A percentile compares a stretch with the other conserved stretches of the same genome.
phyloP scores from a whole-genome alignment of 2,329 filamentous ascomycete species.

The Chlorencoelia australis region DNA sequence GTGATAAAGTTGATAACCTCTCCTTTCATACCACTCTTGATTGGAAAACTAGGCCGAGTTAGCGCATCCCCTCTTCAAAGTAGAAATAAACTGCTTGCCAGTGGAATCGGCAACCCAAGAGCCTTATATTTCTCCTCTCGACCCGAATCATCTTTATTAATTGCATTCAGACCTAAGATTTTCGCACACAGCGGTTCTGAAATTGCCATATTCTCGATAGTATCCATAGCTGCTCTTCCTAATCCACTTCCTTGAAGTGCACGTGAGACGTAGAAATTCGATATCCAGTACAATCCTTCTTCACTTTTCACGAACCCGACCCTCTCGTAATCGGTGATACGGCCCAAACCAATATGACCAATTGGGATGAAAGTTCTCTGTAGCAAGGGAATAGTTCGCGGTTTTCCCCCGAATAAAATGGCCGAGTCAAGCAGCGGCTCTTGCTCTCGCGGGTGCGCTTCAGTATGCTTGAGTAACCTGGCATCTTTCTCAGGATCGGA shows the following conservation, averaged over 20 bases:
- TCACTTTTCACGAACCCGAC: constrained; percentile 3
- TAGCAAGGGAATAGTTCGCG: constrained; percentile 9
- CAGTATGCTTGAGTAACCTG: constrained; percentile 14
- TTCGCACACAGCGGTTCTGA: constrained; percentile 17
- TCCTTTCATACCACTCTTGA: constrained; percentile 22
- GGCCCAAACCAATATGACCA: constrained; percentile 21
- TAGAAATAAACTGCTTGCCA: constrained; percentile 3
- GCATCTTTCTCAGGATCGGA: constrained; percentile 10
- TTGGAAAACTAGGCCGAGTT: constrained; percentile 14
- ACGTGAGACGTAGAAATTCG: constrained; percentile 18
- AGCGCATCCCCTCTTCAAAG: not conserved
- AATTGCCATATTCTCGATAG: constrained; percentile 14
- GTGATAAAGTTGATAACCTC: constrained; percentile 17
- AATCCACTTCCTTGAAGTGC: constrained; percentile 18
- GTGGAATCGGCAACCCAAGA: constrained; percentile 7
- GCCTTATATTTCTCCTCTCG: constrained; percentile 12
- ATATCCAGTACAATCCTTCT: constrained; percentile 18
- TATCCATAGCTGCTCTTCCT: constrained; percentile 18
- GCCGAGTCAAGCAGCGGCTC: constrained; percentile 15
- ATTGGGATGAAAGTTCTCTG: constrained; percentile 15
- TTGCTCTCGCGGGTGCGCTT: constrained; percentile 13
- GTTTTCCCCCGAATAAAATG: constrained; percentile 11
- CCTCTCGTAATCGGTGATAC: constrained; percentile 5
- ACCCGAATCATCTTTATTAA: constrained; percentile 9
- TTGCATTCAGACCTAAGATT: constrained; percentile 14